Conservation (phyloP, 169 alveolate species). For the Eimeria necatrix region DNA sequence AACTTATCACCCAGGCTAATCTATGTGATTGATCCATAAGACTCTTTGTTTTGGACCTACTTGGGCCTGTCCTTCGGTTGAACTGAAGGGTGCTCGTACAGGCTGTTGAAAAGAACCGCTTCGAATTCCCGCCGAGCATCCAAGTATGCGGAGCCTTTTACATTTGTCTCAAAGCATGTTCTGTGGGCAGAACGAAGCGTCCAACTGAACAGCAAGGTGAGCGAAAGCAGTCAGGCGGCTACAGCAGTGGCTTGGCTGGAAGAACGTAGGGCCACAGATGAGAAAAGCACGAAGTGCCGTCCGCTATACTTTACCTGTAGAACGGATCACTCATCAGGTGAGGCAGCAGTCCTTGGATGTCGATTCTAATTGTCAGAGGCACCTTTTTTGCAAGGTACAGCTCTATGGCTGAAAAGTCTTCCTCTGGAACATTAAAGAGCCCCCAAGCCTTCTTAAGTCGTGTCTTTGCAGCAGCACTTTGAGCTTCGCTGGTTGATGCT, state of each 20-base stretch:
- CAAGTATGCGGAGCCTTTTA: slow-evolving; percentile 10
- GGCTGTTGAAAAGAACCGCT: slow-evolving; percentile 61
- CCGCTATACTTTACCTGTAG: slow-evolving; percentile 11
- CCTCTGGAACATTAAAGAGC: slow-evolving; percentile 33
- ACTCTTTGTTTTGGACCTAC: not conserved
- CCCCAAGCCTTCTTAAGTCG: slow-evolving; percentile 55
- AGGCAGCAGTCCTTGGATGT: slow-evolving; percentile 59
- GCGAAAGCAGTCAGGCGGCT: too few species aligned
- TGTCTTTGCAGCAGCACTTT: slow-evolving; percentile 55
- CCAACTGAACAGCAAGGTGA: not conserved
- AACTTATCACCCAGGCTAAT: not conserved
- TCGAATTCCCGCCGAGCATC: slow-evolving; percentile 47
- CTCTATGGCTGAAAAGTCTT: slow-evolving; percentile 52
- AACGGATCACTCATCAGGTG: slow-evolving; percentile 34
- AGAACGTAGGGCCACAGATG: too few species aligned
- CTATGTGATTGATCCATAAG: not conserved
- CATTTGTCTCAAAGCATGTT: slow-evolving; percentile 46
- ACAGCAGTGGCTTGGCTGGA: too few species aligned
- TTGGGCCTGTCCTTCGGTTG: slow-evolving; percentile 56
- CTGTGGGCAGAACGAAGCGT: slow-evolving; percentile 21
- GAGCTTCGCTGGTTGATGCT: slow-evolving; percentile 13
- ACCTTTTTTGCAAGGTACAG: slow-evolving; percentile 41
- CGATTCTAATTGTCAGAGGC: slow-evolving; percentile 68
- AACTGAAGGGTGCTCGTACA: slow-evolving; percentile 56
- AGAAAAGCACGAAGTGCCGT: too few species aligned